Conservation (phyloP, 2,329 filamentous ascomycete genomes). For the Exophiala lecanii-corni region DNA sequence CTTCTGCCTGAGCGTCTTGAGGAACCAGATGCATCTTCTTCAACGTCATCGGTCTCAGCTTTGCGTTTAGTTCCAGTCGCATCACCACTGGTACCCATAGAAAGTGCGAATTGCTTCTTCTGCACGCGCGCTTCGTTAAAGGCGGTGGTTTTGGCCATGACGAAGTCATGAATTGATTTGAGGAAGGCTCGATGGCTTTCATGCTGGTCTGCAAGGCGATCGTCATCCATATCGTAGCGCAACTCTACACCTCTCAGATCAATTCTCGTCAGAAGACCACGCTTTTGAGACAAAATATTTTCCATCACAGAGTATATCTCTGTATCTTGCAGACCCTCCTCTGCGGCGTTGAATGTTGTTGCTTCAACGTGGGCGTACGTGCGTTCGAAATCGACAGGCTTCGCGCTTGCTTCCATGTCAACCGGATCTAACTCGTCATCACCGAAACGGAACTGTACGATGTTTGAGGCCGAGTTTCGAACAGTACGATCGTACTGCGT, state of each 20-base stretch:
- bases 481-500: conserved; percentile 93
- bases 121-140: conserved; percentile 47
- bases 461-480: conserved; percentile 77
- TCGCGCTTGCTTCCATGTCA: conserved; percentile 93
- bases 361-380: conserved; percentile 78
- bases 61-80: conserved; percentile 18
- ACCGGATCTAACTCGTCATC: conserved; percentile 93
- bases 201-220: conserved; percentile 58
- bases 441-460: conserved; percentile 97
- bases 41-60: conserved; percentile 32
- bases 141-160: conserved; percentile 59
- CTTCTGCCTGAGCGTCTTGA: conserved; percentile 23
- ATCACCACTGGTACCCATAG: conserved; percentile 7
- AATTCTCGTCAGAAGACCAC: conserved; percentile 58
- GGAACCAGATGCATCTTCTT: conserved; percentile 27
- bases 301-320: conserved; percentile 68
- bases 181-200: conserved; percentile 83
- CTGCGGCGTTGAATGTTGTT: conserved; percentile 73
- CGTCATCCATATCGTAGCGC: conserved; percentile 50
- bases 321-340: conserved; percentile 65
- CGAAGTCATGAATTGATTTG: conserved; percentile 68
- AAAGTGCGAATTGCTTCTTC: conserved; percentile 20
- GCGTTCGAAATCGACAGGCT: conserved; percentile 85
- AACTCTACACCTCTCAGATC: conserved; percentile 60
- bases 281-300: conserved; percentile 63